Conservation (phyloP, 1,139 yeast genomes). For the Saccharomyces hybrid region DNA sequence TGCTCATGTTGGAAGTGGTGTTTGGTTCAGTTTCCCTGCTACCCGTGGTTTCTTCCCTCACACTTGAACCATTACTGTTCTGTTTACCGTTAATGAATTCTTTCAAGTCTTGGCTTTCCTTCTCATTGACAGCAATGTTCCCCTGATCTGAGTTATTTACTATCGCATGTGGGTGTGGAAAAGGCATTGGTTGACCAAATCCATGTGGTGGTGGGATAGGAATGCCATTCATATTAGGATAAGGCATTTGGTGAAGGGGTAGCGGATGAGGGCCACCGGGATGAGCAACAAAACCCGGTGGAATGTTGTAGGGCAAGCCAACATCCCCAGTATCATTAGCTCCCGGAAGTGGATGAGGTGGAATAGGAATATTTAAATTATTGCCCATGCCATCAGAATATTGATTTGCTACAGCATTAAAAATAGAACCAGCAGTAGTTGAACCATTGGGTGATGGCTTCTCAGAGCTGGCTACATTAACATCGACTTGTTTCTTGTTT, state of each 20-base stretch:
- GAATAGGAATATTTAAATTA: slow-evolving; percentile 10
- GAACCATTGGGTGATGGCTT: neutral
- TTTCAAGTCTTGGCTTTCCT: slow-evolving; percentile 11
- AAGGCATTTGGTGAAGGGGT: slow-evolving; percentile 24
- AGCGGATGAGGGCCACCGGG: slow-evolving; percentile 26
- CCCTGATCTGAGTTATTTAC: neutral
- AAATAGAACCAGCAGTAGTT: slow-evolving; percentile 16
- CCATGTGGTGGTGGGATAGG: slow-evolving; percentile 14
- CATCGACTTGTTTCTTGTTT: slow-evolving; percentile 1
- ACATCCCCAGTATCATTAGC: slow-evolving; percentile 9
- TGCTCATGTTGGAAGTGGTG: neutral
- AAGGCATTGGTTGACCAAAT: slow-evolving; percentile 14
- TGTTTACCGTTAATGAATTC: slow-evolving; percentile 5
- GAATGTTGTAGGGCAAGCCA: slow-evolving; percentile 23
- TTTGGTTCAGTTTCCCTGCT: neutral
- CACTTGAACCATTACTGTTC: neutral
- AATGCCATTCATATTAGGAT: slow-evolving; percentile 21
- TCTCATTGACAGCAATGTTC: slow-evolving; percentile 8
- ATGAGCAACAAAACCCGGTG: slow-evolving; percentile 31
- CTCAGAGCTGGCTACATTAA: slow-evolving; percentile 22
- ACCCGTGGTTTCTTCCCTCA: neutral
- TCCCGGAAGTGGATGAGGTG: slow-evolving; percentile 1
- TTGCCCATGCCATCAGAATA: slow-evolving; percentile 4
- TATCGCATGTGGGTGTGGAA: neutral
- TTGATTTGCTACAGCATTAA: slow-evolving; percentile 31